phyloP scores from a whole-genome alignment of 768 basidiomycete species.

The Termitomyces titanicus region DNA sequence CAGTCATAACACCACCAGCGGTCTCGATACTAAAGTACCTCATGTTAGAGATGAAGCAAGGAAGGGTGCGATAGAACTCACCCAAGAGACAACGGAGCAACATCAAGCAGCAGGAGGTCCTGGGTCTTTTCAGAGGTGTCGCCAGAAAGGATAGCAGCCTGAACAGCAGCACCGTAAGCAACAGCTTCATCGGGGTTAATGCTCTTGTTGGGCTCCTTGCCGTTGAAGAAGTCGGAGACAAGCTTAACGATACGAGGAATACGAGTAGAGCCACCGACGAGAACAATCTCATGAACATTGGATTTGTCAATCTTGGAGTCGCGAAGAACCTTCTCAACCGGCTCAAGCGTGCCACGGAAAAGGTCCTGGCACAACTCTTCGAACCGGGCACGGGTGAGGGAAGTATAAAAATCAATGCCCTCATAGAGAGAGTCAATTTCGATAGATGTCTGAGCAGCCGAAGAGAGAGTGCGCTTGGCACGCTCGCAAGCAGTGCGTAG shows the following conservation, averaged over 20 bases:
- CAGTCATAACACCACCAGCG: constrained; percentile 98
- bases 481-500: constrained; percentile 97
- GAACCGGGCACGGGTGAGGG: constrained; percentile 96
- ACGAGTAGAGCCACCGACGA: constrained; percentile 98
- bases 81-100: constrained; percentile 79
- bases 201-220: constrained; percentile 98
- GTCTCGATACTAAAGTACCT: constrained; percentile 78
- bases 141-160: constrained; percentile 96
- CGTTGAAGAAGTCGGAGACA: constrained; percentile 97
- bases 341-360: constrained; percentile 90
- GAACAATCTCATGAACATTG: constrained; percentile 94
- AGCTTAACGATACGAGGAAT: constrained; percentile 97
- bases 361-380: constrained; percentile 95
- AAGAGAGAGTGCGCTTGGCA: constrained; percentile 97
- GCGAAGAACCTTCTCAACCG: constrained; percentile 96
- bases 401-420: constrained; percentile 98
- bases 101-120: constrained; percentile 93
- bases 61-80: constrained; percentile 21
- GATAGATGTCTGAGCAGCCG: constrained; percentile 92
- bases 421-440: constrained; percentile 98
- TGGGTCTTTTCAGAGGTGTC: constrained; percentile 98
- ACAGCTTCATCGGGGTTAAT: constrained; percentile 99
- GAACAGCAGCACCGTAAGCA: constrained; percentile 97
- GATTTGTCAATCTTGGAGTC: constrained; percentile 98
- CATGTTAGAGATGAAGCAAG: constrained; percentile 13